phyloP scores from a whole-genome alignment of 805 yeast species.

The Debaryomyces hansenii region DNA sequence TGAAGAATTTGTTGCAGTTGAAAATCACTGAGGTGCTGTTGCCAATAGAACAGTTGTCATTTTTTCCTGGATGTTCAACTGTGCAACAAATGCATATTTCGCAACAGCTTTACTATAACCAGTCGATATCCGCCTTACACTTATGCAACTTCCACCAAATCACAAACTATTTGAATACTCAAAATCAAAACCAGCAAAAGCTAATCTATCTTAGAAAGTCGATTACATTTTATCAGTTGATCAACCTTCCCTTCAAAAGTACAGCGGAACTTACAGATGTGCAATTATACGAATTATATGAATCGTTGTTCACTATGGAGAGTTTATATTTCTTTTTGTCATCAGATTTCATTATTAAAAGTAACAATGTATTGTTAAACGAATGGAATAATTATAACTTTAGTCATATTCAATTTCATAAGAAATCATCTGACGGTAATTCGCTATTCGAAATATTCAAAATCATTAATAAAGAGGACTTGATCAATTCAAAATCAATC shows the following conservation, averaged over 20 bases:
- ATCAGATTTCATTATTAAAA: conserved; percentile 15
- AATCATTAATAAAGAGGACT: conserved; percentile 9
- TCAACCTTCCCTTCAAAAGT: conserved; percentile 23
- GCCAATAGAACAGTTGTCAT: conserved; percentile 20
- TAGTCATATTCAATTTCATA: conserved; percentile 4
- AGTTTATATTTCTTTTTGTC: conserved; percentile 20
- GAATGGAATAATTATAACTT: conserved; percentile 15
- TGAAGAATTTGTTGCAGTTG: conserved; percentile 24
- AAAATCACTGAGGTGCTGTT: conserved; percentile 28
- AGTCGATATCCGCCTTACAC: conserved; percentile 26
- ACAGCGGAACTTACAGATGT: conserved; percentile 11
- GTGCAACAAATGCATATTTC: conserved; percentile 16
- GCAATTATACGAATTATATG: conserved; percentile 32
- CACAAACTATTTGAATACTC: conserved; percentile 22
- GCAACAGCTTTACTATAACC: conserved; percentile 30
- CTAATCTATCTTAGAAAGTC: conserved; percentile 26
- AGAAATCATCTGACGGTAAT: conserved; percentile 9
- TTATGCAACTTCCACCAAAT: conserved; percentile 31
- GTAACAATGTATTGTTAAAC: conserved; percentile 15
- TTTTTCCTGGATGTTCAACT: conserved; percentile 16
- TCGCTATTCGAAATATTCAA: conserved; percentile 9
- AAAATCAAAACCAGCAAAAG: conserved; percentile 31
- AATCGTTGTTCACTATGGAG: conserved; percentile 27
- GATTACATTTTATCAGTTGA: conserved; percentile 31
- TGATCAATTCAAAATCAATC: conserved; percentile 9